A percentile compares a stretch with the other conserved stretches of the same genome.
These are phyloP conservation scores for Diaporthe nobilis DNA, from an alignment of 2,329 filamentous ascomycete genomes.

Conservation along the genomic window DNA sequence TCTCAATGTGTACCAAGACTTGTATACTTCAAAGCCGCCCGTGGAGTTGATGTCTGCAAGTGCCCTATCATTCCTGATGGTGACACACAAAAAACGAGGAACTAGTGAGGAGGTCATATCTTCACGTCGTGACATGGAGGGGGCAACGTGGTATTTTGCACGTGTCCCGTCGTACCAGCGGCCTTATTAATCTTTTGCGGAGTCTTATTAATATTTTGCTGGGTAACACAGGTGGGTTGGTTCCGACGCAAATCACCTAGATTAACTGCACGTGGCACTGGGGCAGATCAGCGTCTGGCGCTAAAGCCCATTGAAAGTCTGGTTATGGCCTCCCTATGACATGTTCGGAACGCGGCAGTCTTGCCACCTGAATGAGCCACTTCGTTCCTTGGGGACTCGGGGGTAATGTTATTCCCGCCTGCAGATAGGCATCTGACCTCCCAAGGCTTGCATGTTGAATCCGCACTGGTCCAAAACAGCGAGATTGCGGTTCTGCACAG, in stretches of 20 bases:
- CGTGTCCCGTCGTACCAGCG: background rate
- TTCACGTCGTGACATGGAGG: background rate
- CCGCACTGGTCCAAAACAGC: background rate
- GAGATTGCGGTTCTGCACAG: slow-evolving; percentile 11
- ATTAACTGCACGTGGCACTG: slow-evolving; percentile 14
- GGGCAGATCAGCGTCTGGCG: background rate
- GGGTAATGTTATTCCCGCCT: background rate
- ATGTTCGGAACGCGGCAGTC: background rate
- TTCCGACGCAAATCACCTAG: background rate
- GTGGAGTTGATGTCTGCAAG: background rate
- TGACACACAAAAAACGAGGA: background rate
- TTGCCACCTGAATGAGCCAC: background rate
- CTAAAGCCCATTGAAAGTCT: background rate
- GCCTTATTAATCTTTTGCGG: background rate
- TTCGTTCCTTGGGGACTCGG: background rate
- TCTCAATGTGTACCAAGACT: background rate
- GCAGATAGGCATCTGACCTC: background rate
- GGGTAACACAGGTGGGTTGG: slow-evolving; percentile 1
- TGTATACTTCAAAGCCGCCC: no score
- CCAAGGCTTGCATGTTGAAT: background rate
- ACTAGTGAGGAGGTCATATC: background rate
- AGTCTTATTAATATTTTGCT: background rate
- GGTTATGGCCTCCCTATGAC: background rate
- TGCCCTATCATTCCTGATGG: background rate
- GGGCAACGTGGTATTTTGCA: background rate